A percentile compares a stretch with the other conserved stretches of the same genome.
Evolutionary conservation across 768 basidiomycete genomes (phyloP).

Genomic region (Russula sp.): DNA sequence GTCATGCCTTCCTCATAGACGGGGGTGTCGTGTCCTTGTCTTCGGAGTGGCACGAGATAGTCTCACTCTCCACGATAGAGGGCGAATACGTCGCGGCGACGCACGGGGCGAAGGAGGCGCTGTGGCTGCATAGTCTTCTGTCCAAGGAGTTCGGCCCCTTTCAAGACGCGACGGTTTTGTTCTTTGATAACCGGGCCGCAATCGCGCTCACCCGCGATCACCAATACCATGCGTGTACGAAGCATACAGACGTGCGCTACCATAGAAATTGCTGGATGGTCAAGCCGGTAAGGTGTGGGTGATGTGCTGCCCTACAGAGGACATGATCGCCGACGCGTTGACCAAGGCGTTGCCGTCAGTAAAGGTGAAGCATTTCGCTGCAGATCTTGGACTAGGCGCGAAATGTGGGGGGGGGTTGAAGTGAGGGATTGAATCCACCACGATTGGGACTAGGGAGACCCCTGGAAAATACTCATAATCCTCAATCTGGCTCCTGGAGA

Average conservation of each 20-base stretch:
- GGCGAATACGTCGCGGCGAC: background rate
- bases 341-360: background rate
- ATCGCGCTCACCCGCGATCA: background rate
- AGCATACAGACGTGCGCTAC: background rate
- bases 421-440: too few relatives aligned
- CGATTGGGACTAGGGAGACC: too few relatives aligned
- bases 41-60: too few relatives aligned
- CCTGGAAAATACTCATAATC: too few relatives aligned
- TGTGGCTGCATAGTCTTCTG: background rate
- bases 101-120: background rate
- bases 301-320: background rate
- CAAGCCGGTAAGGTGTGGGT: too few relatives aligned
- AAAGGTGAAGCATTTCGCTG: too few relatives aligned
- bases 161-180: background rate
- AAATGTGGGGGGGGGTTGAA: too few relatives aligned
- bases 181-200: background rate
- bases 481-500: too few relatives aligned
- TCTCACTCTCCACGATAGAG: background rate
- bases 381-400: too few relatives aligned
- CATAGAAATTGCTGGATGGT: background rate
- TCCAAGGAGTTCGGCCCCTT: background rate
- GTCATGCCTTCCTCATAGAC: too few relatives aligned
- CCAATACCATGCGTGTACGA: background rate
- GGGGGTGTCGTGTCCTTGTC: too few relatives aligned
- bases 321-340: background rate